Percentiles rank a stretch among this genome's conserved stretches.
phyloP scores from a whole-genome alignment of 768 basidiomycete genomes.

The Leccinum imitatum region DNA sequence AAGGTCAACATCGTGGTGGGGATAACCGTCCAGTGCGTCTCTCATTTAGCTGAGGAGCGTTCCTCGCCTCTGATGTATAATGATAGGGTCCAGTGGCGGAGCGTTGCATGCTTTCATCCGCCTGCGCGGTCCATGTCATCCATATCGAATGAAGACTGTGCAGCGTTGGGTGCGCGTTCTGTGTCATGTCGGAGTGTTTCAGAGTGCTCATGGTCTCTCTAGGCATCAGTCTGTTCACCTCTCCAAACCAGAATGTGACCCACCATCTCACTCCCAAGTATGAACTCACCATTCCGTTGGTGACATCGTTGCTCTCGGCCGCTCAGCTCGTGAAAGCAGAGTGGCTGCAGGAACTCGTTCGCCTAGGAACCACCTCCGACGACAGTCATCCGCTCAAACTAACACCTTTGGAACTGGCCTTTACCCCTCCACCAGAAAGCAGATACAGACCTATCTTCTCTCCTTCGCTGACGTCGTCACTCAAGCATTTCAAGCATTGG shows the following conservation, averaged over 20 bases:
- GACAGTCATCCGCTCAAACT: slow-evolving; percentile 35
- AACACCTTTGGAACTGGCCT: slow-evolving; percentile 49
- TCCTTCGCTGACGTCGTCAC: slow-evolving; percentile 43
- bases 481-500: slow-evolving; percentile 60
- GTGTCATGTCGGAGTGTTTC: neutral
- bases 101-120: slow-evolving; percentile 49
- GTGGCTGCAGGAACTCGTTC: slow-evolving; percentile 65
- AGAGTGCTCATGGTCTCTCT: neutral
- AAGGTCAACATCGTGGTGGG: slow-evolving; percentile 44
- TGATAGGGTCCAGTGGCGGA: slow-evolving; percentile 50
- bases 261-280: slow-evolving; percentile 63
- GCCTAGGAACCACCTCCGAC: slow-evolving; percentile 42
- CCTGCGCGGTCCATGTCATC: slow-evolving; percentile 36
- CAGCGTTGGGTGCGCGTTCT: slow-evolving; percentile 50
- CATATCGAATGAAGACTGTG: slow-evolving; percentile 44
- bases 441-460: slow-evolving; percentile 63
- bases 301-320: slow-evolving; percentile 58
- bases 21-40: slow-evolving; percentile 45
- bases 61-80: slow-evolving; percentile 3
- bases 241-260: slow-evolving; percentile 47
- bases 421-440: slow-evolving; percentile 47
- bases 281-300: slow-evolving; percentile 47
- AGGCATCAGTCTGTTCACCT: slow-evolving; percentile 57
- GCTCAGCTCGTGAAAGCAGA: slow-evolving; percentile 61
- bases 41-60: neutral